Percentiles rank a stretch among this genome's conserved stretches.
Evolutionary conservation across 129 eudicot genomes (phyloP).

Genomic region (sunflower (Helianthus annuus)): HanXRQr2.0-SUNRISE NC_035447.2:109676305-109676804

Average conservation of each 20-base stretch:
- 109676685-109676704: slow-evolving; percentile 72
- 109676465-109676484: not conserved
- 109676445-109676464: not conserved
- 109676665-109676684: not conserved
- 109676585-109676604: slow-evolving; percentile 14
- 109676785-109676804: slow-evolving; percentile 65
- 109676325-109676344: too few species aligned
- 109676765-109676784: slow-evolving; percentile 61
- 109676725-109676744: slow-evolving; percentile 57
- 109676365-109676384: too few species aligned
- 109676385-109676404: not conserved
- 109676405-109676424: not conserved
- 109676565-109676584: not conserved
- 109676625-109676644: not conserved
- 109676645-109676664: not conserved
- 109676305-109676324: too few species aligned
- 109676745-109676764: slow-evolving; percentile 54
- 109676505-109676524: not conserved
- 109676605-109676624: not conserved
- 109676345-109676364: too few species aligned
- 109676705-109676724: slow-evolving; percentile 81
- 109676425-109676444: not conserved
- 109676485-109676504: too few species aligned
- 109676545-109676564: not conserved
- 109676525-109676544: not conserved